Conservation (phyloP, 164 flowering plant species). For the Amborella trichopoda region DNA sequence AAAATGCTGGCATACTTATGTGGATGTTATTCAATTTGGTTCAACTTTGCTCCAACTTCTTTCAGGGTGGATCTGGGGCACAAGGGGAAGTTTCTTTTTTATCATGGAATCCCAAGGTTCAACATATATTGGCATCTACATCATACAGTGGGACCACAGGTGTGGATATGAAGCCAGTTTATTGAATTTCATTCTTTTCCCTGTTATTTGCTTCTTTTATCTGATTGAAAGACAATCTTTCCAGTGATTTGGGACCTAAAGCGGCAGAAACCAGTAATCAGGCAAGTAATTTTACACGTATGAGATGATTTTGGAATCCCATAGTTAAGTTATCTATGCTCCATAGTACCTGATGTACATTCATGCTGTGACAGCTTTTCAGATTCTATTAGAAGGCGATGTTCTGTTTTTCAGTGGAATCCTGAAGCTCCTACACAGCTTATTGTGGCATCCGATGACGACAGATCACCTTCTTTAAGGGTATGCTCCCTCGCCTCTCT, state of each 20-base stretch:
- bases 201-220: neutral
- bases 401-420: constrained; percentile 98
- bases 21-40: too few species aligned
- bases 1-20: too few species aligned
- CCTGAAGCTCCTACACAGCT: constrained; percentile 93
- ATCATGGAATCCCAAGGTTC: constrained; percentile 93
- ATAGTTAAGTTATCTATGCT: too few species aligned
- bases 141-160: constrained; percentile 88
- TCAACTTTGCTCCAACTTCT: too few species aligned
- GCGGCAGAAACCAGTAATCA: constrained; percentile 90
- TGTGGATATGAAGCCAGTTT: constrained; percentile 16
- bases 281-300: constrained; percentile 24
- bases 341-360: neutral
- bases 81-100: constrained; percentile 90
- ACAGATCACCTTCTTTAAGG: constrained; percentile 60
- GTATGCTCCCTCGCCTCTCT: constrained; percentile 22
- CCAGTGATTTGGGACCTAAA: constrained; percentile 94
- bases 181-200: neutral
- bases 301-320: neutral
- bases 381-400: constrained; percentile 75
- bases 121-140: constrained; percentile 83
- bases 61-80: constrained; percentile 83
- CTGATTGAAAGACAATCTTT: constrained; percentile 5
- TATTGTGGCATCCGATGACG: constrained; percentile 98
- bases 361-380: constrained; percentile 41